Evolutionary conservation across 2,329 filamentous ascomycete species (phyloP), one percentile per base, ranked within the genome.

Genomic region (Acrocalymma vagum): DNA sequence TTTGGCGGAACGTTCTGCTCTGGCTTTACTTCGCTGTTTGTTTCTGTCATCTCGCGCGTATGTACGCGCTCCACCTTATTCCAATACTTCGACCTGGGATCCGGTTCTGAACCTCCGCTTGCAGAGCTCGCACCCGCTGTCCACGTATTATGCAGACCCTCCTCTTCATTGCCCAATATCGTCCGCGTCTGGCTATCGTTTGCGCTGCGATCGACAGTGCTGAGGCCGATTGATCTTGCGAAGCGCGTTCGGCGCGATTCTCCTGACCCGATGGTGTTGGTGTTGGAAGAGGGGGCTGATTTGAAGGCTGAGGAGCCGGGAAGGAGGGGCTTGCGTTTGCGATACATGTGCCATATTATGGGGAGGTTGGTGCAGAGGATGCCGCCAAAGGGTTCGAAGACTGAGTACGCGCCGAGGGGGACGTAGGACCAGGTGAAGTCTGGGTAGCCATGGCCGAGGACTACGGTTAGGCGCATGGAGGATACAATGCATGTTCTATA

Each of bases 381-480:
- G 25, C 62, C 61, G 16, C 64, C 64, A 21, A 68, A 56, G 7
- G 63, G 64, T 39, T 66, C 63, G 44, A 65, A 64, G 31, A 57
- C 60, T 15, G 60, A 64, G 48, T 63, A 68, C 28, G 62, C 59
- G 34, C 62, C 62, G n/a, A 65, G 60, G 0, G 62, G 62, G 9
- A 65, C 63, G 39, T 62, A 62, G 31, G 52, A 63, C 63, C 63
- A 67, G 3, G 63, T 67, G 36, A 65, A 65, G 35, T 67, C 56
- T 11, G 62, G 51, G 28, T 50, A 51, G 20, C 55, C 55, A 26
- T 61, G 62, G 27, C 61, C 60, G 24, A 65, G 53, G 20, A 65
- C 60, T 26, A 65, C 58, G 20, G 58, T 64, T 2, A 67, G 52
- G 14, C 63, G 60, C 20, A 67, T 34, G 5, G 59, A 56, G 26